A percentile compares a stretch with the other conserved stretches of the same genome.
Evolutionary conservation across 2,329 filamentous ascomycete genomes (phyloP).

Genomic region (Byssothecium circinans): DNA sequence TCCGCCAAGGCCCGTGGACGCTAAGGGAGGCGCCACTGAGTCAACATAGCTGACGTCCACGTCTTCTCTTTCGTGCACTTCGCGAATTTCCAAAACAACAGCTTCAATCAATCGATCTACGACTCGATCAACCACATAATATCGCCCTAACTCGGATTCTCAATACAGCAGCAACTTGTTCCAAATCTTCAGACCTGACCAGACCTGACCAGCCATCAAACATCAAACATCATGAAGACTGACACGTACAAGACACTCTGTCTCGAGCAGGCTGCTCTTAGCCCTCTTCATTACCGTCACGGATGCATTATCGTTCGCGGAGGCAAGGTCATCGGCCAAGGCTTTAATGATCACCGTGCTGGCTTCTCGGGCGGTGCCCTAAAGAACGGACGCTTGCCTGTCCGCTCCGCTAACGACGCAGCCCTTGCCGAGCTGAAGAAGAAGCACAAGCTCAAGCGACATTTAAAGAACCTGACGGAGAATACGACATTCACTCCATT

Average conservation of each 20-base stretch:
- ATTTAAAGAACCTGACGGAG: slow-evolving; percentile 5
- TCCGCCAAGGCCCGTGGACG: slow-evolving; percentile 10
- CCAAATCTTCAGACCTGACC: background rate
- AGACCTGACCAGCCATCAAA: slow-evolving; percentile 2
- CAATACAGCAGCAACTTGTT: background rate
- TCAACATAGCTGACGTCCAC: slow-evolving; percentile 2
- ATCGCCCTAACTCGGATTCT: background rate
- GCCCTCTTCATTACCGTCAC: slow-evolving; percentile 55
- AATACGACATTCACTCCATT: slow-evolving; percentile 43
- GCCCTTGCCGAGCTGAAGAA: slow-evolving; percentile 45
- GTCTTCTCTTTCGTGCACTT: slow-evolving; percentile 4
- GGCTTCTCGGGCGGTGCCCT: slow-evolving; percentile 55
- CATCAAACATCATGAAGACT: slow-evolving; percentile 42
- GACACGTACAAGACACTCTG: slow-evolving; percentile 55
- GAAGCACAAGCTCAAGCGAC: slow-evolving; percentile 18
- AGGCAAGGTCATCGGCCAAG: slow-evolving; percentile 57
- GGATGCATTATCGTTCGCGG: slow-evolving; percentile 56
- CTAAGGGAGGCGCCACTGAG: background rate
- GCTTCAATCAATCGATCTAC: background rate
- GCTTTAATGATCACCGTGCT: slow-evolving; percentile 54
- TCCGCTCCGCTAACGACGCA: slow-evolving; percentile 36
- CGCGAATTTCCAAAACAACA: background rate
- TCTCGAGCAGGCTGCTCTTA: slow-evolving; percentile 55
- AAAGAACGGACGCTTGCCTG: slow-evolving; percentile 48
- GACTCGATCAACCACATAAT: background rate